These are phyloP conservation scores for Casuarina glauca DNA, from an alignment of 306 rosid genomes.

Conservation along the genomic window DNA sequence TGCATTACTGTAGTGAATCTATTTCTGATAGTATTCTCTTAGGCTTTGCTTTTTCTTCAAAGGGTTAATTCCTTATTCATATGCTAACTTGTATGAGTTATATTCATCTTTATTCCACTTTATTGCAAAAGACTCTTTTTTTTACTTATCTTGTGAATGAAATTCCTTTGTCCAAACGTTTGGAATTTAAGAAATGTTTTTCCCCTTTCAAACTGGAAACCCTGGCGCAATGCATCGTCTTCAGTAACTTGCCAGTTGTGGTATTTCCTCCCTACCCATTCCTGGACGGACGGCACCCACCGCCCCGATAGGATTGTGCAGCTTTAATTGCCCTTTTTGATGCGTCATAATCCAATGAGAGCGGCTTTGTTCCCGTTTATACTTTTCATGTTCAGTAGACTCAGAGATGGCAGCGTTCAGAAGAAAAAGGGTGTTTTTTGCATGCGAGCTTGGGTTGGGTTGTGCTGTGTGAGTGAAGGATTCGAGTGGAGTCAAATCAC, in stretches of 20 bases:
- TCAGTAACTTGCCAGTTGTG: not conserved
- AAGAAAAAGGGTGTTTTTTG: slow-evolving; percentile 28
- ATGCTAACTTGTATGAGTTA: slow-evolving; percentile 40
- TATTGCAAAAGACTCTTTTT: slow-evolving; percentile 23
- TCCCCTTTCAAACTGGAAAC: slow-evolving; percentile 10
- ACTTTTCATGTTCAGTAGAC: not conserved
- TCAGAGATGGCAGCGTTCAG: not conserved
- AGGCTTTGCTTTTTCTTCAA: slow-evolving; percentile 25
- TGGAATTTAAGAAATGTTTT: slow-evolving; percentile 18
- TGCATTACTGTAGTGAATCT: slow-evolving; percentile 27
- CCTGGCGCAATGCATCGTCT: not conserved
- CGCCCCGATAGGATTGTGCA: not conserved
- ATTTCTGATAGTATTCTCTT: slow-evolving; percentile 19
- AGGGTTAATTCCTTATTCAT: not conserved
- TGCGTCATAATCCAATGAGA: not conserved
- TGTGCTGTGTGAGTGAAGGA: slow-evolving; percentile 24
- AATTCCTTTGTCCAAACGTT: slow-evolving; percentile 5
- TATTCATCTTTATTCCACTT: slow-evolving; percentile 10
- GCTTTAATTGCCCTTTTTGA: not conserved
- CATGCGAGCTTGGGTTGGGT: slow-evolving; percentile 11
- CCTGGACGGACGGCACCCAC: not conserved
- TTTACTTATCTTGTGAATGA: slow-evolving; percentile 25
- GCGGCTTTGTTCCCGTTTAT: not conserved
- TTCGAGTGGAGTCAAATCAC: slow-evolving; percentile 32
- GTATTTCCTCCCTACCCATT: not conserved